Conservation (phyloP, 257 asterid species). For the Ilex asprella region DNA sequence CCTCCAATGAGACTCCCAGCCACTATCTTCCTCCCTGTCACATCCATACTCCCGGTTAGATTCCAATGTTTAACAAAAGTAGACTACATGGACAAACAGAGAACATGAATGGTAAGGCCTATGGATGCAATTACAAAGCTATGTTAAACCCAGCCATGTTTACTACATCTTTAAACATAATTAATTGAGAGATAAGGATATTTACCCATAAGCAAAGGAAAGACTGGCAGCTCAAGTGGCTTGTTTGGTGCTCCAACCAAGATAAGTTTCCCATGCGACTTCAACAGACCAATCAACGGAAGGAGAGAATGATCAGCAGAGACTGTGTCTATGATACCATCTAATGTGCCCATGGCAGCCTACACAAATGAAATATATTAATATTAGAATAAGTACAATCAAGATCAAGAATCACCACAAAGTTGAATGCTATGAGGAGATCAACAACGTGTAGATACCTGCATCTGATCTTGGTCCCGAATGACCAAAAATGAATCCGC, state of each 20-base stretch:
- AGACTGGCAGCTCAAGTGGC: background rate
- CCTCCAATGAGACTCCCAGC: background rate
- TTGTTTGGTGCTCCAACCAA: background rate
- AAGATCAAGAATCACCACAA: background rate
- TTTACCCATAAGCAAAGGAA: background rate
- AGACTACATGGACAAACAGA: no score
- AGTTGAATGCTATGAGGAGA: no score
- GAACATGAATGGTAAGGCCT: no score
- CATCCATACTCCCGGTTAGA: no score
- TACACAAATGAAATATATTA: no score
- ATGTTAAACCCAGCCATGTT: background rate
- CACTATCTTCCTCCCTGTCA: background rate
- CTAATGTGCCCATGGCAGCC: background rate
- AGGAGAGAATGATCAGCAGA: background rate
- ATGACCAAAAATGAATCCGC: background rate
- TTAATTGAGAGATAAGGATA: background rate
- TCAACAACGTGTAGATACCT: background rate
- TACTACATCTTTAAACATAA: background rate
- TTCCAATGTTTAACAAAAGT: no score
- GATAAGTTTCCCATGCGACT: background rate
- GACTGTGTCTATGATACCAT: background rate
- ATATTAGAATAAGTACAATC: background rate
- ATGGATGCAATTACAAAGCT: background rate
- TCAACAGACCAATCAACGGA: background rate
- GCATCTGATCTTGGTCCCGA: background rate